These are phyloP conservation scores for Sphagnum contortum DNA, from an alignment of 225 moss, liverwort and hornwort species.

Conservation along the genomic window DNA sequence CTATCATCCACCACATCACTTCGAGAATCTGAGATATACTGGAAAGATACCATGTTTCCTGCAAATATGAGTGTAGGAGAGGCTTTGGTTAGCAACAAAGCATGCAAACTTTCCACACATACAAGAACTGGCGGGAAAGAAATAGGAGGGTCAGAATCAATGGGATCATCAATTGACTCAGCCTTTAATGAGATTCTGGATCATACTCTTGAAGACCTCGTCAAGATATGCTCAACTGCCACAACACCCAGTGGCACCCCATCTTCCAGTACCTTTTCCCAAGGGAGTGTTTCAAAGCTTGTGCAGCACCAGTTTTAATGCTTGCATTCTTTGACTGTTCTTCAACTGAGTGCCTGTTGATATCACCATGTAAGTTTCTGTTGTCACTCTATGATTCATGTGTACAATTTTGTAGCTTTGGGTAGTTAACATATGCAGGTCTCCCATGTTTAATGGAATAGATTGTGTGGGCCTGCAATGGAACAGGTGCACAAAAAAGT, in stretches of 20 bases:
- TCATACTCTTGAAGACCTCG: constrained; percentile 45
- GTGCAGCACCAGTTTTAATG: too few relatives aligned
- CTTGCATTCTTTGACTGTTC: too few relatives aligned
- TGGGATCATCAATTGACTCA: constrained; percentile 37
- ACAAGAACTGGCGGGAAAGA: background rate
- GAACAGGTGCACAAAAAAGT: too few relatives aligned
- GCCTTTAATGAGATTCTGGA: constrained; percentile 53
- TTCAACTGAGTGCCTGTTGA: too few relatives aligned
- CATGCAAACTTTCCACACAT: background rate
- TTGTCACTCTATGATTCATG: too few relatives aligned
- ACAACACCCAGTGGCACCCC: constrained; percentile 43
- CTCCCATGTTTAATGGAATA: too few relatives aligned
- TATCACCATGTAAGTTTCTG: too few relatives aligned
- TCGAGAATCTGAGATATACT: constrained; percentile 11
- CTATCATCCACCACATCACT: constrained; percentile 13
- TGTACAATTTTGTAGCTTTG: too few relatives aligned
- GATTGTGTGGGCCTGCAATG: too few relatives aligned
- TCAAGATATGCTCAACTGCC: constrained; percentile 40
- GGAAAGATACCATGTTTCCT: constrained; percentile 9
- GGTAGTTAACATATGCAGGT: background rate
- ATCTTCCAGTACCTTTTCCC: constrained; percentile 27
- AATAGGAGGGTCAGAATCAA: constrained; percentile 20
- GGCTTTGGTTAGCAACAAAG: background rate
- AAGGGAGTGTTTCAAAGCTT: background rate
- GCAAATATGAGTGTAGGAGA: background rate